Evolutionary conservation across 1,284 basidiomycete species (phyloP), one percentile per base, ranked within the genome.

Genomic region (Ganoderma meredithae): DNA sequence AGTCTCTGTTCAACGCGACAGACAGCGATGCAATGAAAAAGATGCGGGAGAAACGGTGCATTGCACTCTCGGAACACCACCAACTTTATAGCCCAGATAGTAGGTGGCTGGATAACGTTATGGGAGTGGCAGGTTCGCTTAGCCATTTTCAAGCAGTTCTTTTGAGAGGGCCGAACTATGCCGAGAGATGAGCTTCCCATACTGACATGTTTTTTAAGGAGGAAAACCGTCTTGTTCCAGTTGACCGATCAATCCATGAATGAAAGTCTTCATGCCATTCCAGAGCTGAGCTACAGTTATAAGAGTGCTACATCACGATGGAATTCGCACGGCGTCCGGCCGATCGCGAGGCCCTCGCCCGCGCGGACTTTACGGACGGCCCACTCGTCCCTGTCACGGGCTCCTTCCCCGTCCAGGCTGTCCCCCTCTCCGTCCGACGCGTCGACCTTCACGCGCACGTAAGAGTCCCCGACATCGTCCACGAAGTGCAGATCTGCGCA

Each of bases 311-410:
- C 12, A n/a, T 47, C 69, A 68, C 72, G 75, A 75, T 93, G 91
- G 75, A 89, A 90, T 81, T 93, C 90, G 79, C 91, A 93, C 40
- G 91, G 89, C 68, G 83, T 75, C 13, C 76, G 81, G 55, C 91
- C 91, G 76, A 93, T 90, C 53, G 91, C 88, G 60, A 91, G 82
- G 1, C 90, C 91, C 74, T 93, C 86, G 0, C 92, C 92, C n/a
- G 88, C 84, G 60, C 78, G 78, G 52, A 92, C 69, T 59, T 78
- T 79, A 69, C 81, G 79, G 60, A 84, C 80, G 65, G 81, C 82
- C 72, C 74, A 70, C n/a, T 74, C 73, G 8, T 70, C 70, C 36
- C 36, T 13, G 47, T 47, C 44, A 9, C n/a, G 22, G 44, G n/a
- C 44, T 47, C 44, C 44, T 1, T 47, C 44, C 8, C n/a, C 44